A percentile compares a stretch with the other conserved stretches of the same genome.
Conservation (phyloP, 2,329 filamentous ascomycete species). For the Plectosphaerella cucumerina region DNA sequence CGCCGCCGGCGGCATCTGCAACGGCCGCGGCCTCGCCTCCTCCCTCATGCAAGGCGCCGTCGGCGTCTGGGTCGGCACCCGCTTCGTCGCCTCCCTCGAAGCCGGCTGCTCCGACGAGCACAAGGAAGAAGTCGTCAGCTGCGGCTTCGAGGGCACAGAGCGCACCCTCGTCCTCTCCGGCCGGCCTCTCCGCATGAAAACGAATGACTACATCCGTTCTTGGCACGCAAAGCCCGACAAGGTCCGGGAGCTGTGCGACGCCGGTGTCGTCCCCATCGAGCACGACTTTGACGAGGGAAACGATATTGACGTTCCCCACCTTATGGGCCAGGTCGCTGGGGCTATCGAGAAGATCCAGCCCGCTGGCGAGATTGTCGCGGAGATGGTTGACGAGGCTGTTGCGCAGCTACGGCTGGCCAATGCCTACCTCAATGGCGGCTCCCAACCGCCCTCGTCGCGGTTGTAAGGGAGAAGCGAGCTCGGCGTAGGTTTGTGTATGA, state of each 20-base stretch:
- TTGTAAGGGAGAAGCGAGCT: background rate
- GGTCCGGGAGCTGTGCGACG: conserved; percentile 70
- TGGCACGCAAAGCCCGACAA: conserved; percentile 77
- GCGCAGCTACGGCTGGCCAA: conserved; percentile 60
- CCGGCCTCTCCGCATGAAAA: conserved; percentile 72
- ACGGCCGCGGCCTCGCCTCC: conserved; percentile 75
- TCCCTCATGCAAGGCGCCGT: conserved; percentile 83
- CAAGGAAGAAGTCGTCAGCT: conserved; percentile 79
- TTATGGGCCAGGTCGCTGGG: conserved; percentile 93
- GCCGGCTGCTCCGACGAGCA: conserved; percentile 77
- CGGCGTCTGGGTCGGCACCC: conserved; percentile 91
- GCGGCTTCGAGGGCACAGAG: conserved; percentile 73
- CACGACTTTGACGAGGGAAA: conserved; percentile 78
- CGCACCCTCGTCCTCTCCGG: conserved; percentile 80
- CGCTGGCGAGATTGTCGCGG: conserved; percentile 77
- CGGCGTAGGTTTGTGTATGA: no score
- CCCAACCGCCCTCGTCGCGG: background rate
- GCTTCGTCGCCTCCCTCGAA: conserved; percentile 81
- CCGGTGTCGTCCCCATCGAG: conserved; percentile 75
- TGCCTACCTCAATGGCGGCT: conserved; percentile 46
- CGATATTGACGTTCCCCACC: conserved; percentile 78
- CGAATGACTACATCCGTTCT: conserved; percentile 76
- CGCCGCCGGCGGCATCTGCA: conserved; percentile 82
- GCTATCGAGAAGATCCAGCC: conserved; percentile 74
- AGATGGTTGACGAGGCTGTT: conserved; percentile 80